phyloP scores from a whole-genome alignment of 148 eudicot species.

The Rhododendron kiyosumense region DNA sequence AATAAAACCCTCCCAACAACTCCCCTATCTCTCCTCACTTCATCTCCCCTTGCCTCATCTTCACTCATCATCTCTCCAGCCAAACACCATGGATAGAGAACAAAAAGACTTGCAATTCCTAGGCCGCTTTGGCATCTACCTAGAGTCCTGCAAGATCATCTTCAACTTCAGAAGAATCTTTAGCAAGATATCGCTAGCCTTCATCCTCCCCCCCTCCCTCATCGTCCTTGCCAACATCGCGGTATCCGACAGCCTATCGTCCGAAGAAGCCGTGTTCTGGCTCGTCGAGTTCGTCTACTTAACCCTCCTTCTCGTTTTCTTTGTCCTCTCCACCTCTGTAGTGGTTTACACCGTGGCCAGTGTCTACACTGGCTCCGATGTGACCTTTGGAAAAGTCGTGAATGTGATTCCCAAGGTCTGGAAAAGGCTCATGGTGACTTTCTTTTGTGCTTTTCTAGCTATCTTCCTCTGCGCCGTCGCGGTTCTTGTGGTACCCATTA shows the following conservation, averaged over 20 bases:
- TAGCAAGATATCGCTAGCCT: constrained; percentile 14
- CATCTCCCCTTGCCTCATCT: not conserved
- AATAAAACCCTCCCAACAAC: not conserved
- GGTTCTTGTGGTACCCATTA: too few relatives aligned
- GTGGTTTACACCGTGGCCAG: constrained; percentile 27
- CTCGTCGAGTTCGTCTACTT: constrained; percentile 15
- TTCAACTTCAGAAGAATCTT: constrained; percentile 17
- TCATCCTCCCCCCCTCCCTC: constrained; percentile 31
- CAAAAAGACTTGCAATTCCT: constrained; percentile 30
- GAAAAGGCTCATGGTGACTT: constrained; percentile 31
- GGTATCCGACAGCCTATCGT: constrained; percentile 11
- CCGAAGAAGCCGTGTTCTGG: not conserved
- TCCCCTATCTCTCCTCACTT: not conserved
- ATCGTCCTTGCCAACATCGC: constrained; percentile 23
- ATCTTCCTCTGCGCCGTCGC: constrained; percentile 14
- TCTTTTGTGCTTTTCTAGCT: constrained; percentile 11
- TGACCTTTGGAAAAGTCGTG: constrained; percentile 19
- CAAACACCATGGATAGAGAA: constrained; percentile 22
- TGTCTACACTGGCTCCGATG: constrained; percentile 16
- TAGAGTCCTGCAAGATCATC: constrained; percentile 25
- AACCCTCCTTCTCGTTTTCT: constrained; percentile 8
- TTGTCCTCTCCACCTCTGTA: constrained; percentile 26
- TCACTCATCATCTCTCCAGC: not conserved
- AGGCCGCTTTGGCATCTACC: constrained; percentile 11
- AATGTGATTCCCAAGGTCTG: constrained; percentile 31